A percentile compares a stretch with the other conserved stretches of the same genome.
Evolutionary conservation across 2,329 filamentous ascomycete species (phyloP).

Genomic region (Epichloe uncinata): DNA sequence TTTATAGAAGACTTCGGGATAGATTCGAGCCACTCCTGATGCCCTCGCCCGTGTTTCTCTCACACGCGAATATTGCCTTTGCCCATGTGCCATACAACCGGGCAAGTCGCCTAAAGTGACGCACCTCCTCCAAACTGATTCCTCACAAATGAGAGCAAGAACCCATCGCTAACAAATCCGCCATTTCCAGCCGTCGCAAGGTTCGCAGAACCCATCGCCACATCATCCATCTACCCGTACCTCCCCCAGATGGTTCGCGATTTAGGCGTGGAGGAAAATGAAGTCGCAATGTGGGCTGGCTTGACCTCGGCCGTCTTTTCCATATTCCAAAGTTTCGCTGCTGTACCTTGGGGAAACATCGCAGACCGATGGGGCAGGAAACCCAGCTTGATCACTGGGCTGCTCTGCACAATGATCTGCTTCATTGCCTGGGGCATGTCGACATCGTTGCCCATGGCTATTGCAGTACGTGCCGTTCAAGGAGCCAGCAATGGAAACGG

Average conservation of each 20-base stretch:
- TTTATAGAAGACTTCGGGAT: neutral
- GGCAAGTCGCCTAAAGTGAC: neutral
- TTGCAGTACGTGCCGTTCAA: slow-evolving; percentile 62
- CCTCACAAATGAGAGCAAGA: neutral
- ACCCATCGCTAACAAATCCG: neutral
- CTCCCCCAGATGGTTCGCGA: slow-evolving; percentile 69
- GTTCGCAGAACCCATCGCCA: slow-evolving; percentile 61
- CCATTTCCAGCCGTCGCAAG: slow-evolving; percentile 51
- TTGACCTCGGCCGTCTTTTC: slow-evolving; percentile 61
- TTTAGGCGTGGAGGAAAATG: slow-evolving; percentile 56
- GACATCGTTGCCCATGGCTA: slow-evolving; percentile 64
- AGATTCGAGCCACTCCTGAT: neutral
- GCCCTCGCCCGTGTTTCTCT: too few relatives aligned
- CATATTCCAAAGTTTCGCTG: slow-evolving; percentile 55
- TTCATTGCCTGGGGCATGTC: slow-evolving; percentile 78
- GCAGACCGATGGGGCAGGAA: slow-evolving; percentile 76
- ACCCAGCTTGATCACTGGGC: slow-evolving; percentile 60
- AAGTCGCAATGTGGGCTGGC: slow-evolving; percentile 72
- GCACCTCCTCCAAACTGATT: too few relatives aligned
- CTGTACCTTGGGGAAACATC: slow-evolving; percentile 61
- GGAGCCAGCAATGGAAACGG: slow-evolving; percentile 80
- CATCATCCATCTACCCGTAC: slow-evolving; percentile 59
- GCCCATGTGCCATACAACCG: neutral
- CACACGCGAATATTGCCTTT: neutral
- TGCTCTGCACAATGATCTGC: slow-evolving; percentile 67